Conservation (phyloP, 2,329 filamentous ascomycete genomes). For the Hypoxylon sp. region DNA sequence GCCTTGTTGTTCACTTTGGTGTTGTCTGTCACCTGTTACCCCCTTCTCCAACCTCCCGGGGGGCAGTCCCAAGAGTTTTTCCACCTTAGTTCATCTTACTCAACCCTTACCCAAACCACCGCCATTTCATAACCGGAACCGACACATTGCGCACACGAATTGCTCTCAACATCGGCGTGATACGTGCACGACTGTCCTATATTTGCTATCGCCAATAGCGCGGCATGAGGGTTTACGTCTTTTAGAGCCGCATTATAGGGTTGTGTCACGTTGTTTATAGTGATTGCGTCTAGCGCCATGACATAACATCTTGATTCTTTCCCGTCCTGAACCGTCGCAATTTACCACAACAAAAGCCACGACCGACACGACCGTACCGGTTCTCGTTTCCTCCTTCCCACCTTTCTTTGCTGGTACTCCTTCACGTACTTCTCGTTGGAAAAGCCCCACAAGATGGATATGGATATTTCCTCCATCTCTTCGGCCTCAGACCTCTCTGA, state of each 20-base stretch:
- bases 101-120: conserved; percentile 18
- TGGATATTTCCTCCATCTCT: conserved; percentile 49
- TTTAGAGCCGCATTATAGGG: conserved; percentile 25
- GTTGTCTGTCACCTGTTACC: conserved; percentile 22
- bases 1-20: background rate
- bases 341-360: conserved; percentile 17
- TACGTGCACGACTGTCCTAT: conserved; percentile 20
- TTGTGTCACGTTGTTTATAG: conserved; percentile 32
- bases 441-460: conserved; percentile 28
- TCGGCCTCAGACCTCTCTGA: conserved; percentile 53
- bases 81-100: conserved; percentile 38
- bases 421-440: conserved; percentile 13
- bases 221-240: conserved; percentile 5
- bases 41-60: conserved; percentile 26
- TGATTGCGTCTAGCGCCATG: conserved; percentile 32
- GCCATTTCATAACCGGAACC: conserved; percentile 25
- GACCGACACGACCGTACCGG: background rate
- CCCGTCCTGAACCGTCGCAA: conserved; percentile 20
- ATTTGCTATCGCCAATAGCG: conserved; percentile 21
- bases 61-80: conserved; percentile 29
- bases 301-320: conserved; percentile 27
- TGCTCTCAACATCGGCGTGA: conserved; percentile 25
- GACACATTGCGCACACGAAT: conserved; percentile 31
- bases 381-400: background rate
- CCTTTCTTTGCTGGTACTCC: background rate